Evolutionary conservation across 2,329 filamentous ascomycete genomes (phyloP).

Genomic region (Paraphaeosphaeria minitans): DNA sequence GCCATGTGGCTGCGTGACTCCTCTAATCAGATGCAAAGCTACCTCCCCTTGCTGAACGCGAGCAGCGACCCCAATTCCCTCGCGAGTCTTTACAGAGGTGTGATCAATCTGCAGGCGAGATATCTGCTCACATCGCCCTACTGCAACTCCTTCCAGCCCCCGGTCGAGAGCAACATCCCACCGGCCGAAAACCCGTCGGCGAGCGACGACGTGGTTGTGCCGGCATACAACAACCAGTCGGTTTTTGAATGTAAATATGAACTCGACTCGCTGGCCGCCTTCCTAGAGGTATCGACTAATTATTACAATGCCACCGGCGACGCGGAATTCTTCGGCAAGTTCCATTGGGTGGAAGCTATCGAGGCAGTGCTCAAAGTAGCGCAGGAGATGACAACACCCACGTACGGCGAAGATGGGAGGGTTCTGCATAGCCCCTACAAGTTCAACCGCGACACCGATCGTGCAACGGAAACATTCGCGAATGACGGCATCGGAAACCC

Average conservation of each 20-base stretch:
- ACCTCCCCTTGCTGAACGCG: slow-evolving; percentile 64
- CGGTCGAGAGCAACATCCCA: slow-evolving; percentile 52
- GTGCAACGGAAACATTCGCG: slow-evolving; percentile 54
- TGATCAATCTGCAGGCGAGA: slow-evolving; percentile 73
- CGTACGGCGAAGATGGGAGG: slow-evolving; percentile 53
- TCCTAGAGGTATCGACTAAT: slow-evolving; percentile 55
- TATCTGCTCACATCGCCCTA: slow-evolving; percentile 67
- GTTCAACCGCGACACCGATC: slow-evolving; percentile 51
- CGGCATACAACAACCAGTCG: slow-evolving; percentile 49
- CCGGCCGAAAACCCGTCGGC: slow-evolving; percentile 48
- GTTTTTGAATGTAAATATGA: slow-evolving; percentile 62
- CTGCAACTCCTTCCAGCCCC: slow-evolving; percentile 60
- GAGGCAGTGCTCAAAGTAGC: slow-evolving; percentile 53
- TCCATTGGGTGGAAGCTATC: slow-evolving; percentile 54
- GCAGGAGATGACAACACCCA: slow-evolving; percentile 54
- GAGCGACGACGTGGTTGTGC: slow-evolving; percentile 50
- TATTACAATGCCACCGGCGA: slow-evolving; percentile 59
- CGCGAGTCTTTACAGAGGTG: slow-evolving; percentile 70
- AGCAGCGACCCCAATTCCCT: slow-evolving; percentile 62
- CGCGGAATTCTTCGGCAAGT: slow-evolving; percentile 54
- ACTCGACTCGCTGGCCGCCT: slow-evolving; percentile 58
- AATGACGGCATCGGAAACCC: slow-evolving; percentile 62
- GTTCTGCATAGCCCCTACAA: slow-evolving; percentile 53
- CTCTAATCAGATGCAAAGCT: slow-evolving; percentile 74
- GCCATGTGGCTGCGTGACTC: slow-evolving; percentile 61